phyloP scores from a whole-genome alignment of 108 stramenopile species.

The Skeletonema grethae region DNA sequence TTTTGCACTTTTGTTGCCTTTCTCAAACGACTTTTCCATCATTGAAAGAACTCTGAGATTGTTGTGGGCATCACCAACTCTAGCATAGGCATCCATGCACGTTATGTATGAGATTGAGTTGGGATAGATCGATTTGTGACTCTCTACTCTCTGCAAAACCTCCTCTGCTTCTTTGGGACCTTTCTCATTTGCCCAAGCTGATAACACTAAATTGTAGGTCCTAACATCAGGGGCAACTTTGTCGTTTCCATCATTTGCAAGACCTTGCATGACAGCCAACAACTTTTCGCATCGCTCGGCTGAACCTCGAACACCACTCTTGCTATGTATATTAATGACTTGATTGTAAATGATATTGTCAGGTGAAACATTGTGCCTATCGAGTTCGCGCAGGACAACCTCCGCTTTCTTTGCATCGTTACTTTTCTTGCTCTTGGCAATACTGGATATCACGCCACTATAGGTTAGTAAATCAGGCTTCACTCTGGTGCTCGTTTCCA shows the following conservation, averaged over 20 bases:
- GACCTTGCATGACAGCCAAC: slow-evolving; percentile 23
- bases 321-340: slow-evolving; percentile 32
- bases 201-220: slow-evolving; percentile 30
- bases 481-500: slow-evolving; percentile 17
- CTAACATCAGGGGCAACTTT: slow-evolving; percentile 21
- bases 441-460: slow-evolving; percentile 23
- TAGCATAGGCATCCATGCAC: slow-evolving; percentile 53
- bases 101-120: slow-evolving; percentile 29
- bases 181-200: slow-evolving; percentile 28
- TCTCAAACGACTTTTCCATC: slow-evolving; percentile 40
- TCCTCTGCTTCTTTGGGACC: slow-evolving; percentile 19
- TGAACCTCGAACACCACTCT: slow-evolving; percentile 19
- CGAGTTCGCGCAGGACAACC: neutral
- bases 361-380: slow-evolving; percentile 3
- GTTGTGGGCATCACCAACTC: slow-evolving; percentile 36
- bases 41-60: slow-evolving; percentile 22
- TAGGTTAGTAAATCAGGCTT: slow-evolving; percentile 24
- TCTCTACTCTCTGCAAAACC: slow-evolving; percentile 19
- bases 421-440: slow-evolving; percentile 19
- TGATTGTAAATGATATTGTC: slow-evolving; percentile 37
- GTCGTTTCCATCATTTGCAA: slow-evolving; percentile 21
- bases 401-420: slow-evolving; percentile 8
- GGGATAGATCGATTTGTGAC: slow-evolving; percentile 11
- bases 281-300: slow-evolving; percentile 18
- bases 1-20: slow-evolving; percentile 40